phyloP scores from a whole-genome alignment of 2,329 filamentous ascomycete species.

The Paraconiothyrium sp. region DNA sequence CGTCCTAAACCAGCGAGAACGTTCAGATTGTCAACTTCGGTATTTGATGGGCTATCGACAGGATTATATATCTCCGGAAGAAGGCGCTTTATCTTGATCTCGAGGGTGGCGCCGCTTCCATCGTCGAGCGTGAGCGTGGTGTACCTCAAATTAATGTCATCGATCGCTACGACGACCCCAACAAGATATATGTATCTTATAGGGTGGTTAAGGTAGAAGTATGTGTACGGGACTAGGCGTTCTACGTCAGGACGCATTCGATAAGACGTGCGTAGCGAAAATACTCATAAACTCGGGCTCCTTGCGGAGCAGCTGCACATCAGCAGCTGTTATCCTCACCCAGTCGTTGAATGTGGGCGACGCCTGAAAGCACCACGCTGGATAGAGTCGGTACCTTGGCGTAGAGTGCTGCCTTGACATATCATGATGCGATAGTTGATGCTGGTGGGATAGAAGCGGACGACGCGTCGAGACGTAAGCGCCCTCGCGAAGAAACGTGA shows the following conservation, averaged over 20 bases:
- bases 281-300: slow-evolving; percentile 63
- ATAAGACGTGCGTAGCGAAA: background rate
- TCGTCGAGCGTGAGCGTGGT: slow-evolving; percentile 67
- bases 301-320: slow-evolving; percentile 63
- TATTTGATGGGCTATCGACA: slow-evolving; percentile 45
- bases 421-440: slow-evolving; percentile 33
- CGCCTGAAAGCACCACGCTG: slow-evolving; percentile 66
- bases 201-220: slow-evolving; percentile 64
- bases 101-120: slow-evolving; percentile 66
- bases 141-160: slow-evolving; percentile 51
- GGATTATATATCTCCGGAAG: slow-evolving; percentile 34
- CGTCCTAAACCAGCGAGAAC: slow-evolving; percentile 49
- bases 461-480: slow-evolving; percentile 30
- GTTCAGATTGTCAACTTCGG: slow-evolving; percentile 50
- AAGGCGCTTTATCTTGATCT: slow-evolving; percentile 61
- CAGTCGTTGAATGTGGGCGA: slow-evolving; percentile 71
- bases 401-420: slow-evolving; percentile 42
- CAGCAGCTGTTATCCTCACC: slow-evolving; percentile 67
- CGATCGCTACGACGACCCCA: slow-evolving; percentile 56
- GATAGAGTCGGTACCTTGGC: slow-evolving; percentile 56
- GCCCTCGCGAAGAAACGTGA: slow-evolving; percentile 28
- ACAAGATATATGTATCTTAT: slow-evolving; percentile 59
- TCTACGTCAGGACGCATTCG: slow-evolving; percentile 12
- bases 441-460: slow-evolving; percentile 24
- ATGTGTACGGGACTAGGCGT: slow-evolving; percentile 61